Base-by-base conservation (phyloP, 768 basidiomycete genomes). In the Peribolospora baueri region DNA sequence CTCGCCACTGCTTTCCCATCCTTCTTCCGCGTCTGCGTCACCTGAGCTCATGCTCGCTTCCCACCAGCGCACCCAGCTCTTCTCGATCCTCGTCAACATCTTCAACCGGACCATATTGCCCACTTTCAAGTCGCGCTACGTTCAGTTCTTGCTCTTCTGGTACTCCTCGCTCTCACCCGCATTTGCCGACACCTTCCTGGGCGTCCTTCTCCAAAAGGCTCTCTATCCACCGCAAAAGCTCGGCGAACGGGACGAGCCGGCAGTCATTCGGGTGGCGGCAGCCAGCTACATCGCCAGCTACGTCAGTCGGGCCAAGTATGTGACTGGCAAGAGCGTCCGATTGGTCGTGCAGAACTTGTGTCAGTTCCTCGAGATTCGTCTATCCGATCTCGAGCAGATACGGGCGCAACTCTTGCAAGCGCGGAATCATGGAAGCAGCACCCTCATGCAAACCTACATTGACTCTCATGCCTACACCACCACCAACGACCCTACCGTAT, bases 111-210 rank as follows among this genome's bases (percentile, higher is more conserved):
- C 80, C 43, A 87, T 98, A 65, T 76, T 98, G 51, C 82, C 80
- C 45, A 97, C 93, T 2, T 93, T 93, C 71, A 88, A 90, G 63
- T 93, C 88, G 0, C 83, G 90, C 45, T 93, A 97, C 67, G 88
- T 87, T 10, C 93, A 97, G 63, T 98, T 98, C 69, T 76, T 98
- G 57, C 63, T 97, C 49, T 98, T 98, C 72, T 93, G 86, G 79
- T 86, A 81, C 64, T 75, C 88, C 25, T 95, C 91, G 0, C 79
- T 91, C 52, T 80, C 87, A 61, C 72, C 81, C 2, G 79, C 84
- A 58, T 93, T 87, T 61, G 76, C 82, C 48, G 91, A 98, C 66
- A 74, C 86, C 54, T 95, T 98, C 66, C 84, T 84, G 58, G 91
- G 91, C 43, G 77, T 87, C 64, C 81, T 98, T n/a, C 80, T 95